A percentile compares a stretch with the other conserved stretches of the same genome.
Conservation (phyloP, 2,329 filamentous ascomycete species). For the Didymella keratinophila region DNA sequence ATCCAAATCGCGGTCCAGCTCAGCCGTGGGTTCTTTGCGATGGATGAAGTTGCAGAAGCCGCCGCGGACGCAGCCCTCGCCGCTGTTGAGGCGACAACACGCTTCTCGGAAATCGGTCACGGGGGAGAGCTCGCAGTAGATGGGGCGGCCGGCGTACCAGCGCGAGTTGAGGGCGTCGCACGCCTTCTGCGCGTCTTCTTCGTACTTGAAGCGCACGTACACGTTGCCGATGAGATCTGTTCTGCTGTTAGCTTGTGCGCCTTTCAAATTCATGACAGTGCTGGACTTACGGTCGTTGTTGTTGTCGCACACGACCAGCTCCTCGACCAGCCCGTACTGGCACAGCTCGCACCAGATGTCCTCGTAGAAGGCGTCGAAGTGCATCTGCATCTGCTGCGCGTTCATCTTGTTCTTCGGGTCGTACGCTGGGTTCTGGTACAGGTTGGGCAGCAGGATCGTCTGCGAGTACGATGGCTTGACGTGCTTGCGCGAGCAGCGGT, state of each 20-base stretch:
- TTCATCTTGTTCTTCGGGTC: slow-evolving; percentile 98
- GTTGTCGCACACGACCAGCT: slow-evolving; percentile 98
- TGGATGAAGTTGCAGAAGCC: slow-evolving; percentile 99
- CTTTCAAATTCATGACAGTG: no score
- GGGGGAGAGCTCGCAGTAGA: slow-evolving; percentile 96
- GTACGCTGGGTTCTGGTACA: slow-evolving; percentile 99
- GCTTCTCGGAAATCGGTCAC: slow-evolving; percentile 99
- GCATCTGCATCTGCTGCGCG: slow-evolving; percentile 92
- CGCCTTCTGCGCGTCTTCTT: slow-evolving; percentile 91
- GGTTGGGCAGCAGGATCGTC: slow-evolving; percentile 96
- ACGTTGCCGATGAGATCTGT: slow-evolving; percentile 96
- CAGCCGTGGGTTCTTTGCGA: slow-evolving; percentile 88
- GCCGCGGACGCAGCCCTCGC: slow-evolving; percentile 93
- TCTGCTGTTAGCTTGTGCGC: slow-evolving; percentile 19
- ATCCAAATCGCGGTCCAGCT: slow-evolving; percentile 86
- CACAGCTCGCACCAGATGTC: slow-evolving; percentile 99
- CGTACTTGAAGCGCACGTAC: slow-evolving; percentile 99
- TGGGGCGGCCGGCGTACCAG: slow-evolving; percentile 96
- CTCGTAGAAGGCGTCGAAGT: slow-evolving; percentile 99
- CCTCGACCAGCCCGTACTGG: slow-evolving; percentile 95
- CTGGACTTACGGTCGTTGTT: slow-evolving; percentile 86
- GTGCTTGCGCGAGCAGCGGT: slow-evolving; percentile 97
- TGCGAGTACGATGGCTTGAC: slow-evolving; percentile 99
- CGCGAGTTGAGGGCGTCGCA: slow-evolving; percentile 93
- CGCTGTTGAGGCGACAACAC: slow-evolving; percentile 91